Evolutionary conservation across 257 asterid genomes (phyloP), one percentile per base, ranked within the genome.

Genomic region (Nicotiana knightiana): DNA sequence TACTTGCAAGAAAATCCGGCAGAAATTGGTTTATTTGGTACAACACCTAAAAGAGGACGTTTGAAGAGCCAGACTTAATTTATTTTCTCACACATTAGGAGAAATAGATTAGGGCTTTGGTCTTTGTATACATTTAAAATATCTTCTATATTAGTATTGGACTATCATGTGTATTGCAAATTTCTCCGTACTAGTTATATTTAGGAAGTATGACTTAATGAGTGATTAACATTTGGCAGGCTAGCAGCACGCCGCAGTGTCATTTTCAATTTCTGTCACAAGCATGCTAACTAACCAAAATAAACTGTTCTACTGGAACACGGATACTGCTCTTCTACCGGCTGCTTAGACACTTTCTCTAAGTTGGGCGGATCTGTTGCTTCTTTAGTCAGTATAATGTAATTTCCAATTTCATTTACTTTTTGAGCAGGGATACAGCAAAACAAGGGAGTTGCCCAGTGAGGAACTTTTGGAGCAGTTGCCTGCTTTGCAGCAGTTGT

Each of bases 401-500:
- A 81, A 76, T 57, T 82, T 77, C 54, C 39, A 67, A 79, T 85
- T 39, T 81, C 82, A 48, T 65, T 82, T 61, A n/a, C 86, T 78
- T 84, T 89, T 73, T 48, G 79, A 54, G 35, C 96, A 96, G 98
- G 95, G 94, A 55, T 93, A 90, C 85, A 89, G 98, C 89, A 94
- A 85, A 93, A 94, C 97, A 83, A 90, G 94, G 86, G 99, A 94
- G 88, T 86, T 96, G 92, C 91, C 85, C 83, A 90, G 94, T 83
- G 98, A 93, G 82, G 97, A 93, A 82, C 95, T 94, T 81, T 84
- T 96, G 80, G 98, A 96, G 35, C 99, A 93, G 76, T 87, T 96
- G 88, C 98, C 99, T 79, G 90, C 98, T 83, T 84, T 96, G 89
- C 99, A 96, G 88, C 97, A 96, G 89, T 87, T 94, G 88, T 89